These are phyloP conservation scores for Boletus semigastroideus DNA, from an alignment of 1,284 basidiomycete species.

Conservation along the genomic window DNA sequence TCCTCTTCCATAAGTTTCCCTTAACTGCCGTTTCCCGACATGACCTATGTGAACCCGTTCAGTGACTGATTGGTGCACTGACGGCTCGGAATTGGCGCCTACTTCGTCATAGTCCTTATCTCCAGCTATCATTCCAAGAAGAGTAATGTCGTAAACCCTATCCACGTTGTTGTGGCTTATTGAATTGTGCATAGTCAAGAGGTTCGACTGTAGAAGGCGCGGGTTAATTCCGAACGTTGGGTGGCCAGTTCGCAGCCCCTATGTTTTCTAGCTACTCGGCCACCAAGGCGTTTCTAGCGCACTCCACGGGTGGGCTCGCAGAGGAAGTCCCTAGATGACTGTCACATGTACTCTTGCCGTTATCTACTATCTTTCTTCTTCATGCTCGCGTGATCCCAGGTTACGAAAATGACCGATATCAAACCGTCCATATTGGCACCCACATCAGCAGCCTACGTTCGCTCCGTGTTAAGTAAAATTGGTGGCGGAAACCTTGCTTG, in stretches of 20 bases:
- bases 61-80: too few relatives aligned
- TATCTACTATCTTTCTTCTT: too few relatives aligned
- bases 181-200: too few relatives aligned
- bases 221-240: constrained; percentile 91
- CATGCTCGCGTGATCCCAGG: constrained; percentile 43
- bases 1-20: too few relatives aligned
- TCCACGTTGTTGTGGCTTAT: too few relatives aligned
- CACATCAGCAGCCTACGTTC: constrained; percentile 75
- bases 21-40: too few relatives aligned
- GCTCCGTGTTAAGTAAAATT: constrained; percentile 74
- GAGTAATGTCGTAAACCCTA: too few relatives aligned
- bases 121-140: too few relatives aligned
- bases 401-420: constrained; percentile 91
- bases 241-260: constrained; percentile 86
- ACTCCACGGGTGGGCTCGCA: constrained; percentile 85
- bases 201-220: constrained; percentile 59
- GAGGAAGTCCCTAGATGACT: constrained; percentile 82
- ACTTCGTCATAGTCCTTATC: too few relatives aligned
- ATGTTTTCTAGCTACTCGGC: constrained; percentile 94
- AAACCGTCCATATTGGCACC: constrained; percentile 74
- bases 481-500: too few relatives aligned
- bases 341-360: constrained; percentile 86
- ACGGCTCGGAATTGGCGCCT: too few relatives aligned
- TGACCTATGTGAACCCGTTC: too few relatives aligned
- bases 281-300: constrained; percentile 88